Conservation (phyloP, 495 filamentous ascomycete species). For the Xylaria acuta region DNA sequence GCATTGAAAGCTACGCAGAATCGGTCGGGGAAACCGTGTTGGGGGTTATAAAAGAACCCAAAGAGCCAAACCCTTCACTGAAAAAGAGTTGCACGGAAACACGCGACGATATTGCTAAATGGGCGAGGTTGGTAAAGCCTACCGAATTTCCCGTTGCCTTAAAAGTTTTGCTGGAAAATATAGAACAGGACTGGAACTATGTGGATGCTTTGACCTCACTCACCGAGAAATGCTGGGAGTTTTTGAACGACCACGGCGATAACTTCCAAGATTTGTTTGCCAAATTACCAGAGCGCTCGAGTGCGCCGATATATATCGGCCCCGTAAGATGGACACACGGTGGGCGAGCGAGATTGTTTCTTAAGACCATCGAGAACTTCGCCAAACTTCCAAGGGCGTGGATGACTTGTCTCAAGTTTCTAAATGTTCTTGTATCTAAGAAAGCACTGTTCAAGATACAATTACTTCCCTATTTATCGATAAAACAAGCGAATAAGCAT, state of each 20-base stretch:
- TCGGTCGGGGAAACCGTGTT: not conserved
- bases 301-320: not conserved
- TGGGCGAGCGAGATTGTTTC: not conserved
- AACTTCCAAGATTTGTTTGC: not conserved
- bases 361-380: not conserved
- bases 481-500: too few species aligned
- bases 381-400: not conserved
- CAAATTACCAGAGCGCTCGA: not conserved
- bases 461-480: not conserved
- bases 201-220: not conserved
- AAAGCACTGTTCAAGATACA: not conserved
- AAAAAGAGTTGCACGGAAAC: not conserved
- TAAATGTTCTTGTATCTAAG: not conserved
- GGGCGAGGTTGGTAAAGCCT: not conserved
- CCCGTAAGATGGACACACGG: not conserved
- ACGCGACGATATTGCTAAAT: not conserved
- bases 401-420: not conserved
- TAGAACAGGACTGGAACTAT: not conserved
- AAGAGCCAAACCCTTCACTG: not conserved
- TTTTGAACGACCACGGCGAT: not conserved
- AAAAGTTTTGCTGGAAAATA: not conserved
- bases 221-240: not conserved
- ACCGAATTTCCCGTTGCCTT: not conserved
- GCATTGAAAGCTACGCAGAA: not conserved
- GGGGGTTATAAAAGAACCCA: not conserved